These are phyloP conservation scores for Carex scoparia DNA, from an alignment of 176 grass and related monocot species.

Conservation along the genomic window DNA sequence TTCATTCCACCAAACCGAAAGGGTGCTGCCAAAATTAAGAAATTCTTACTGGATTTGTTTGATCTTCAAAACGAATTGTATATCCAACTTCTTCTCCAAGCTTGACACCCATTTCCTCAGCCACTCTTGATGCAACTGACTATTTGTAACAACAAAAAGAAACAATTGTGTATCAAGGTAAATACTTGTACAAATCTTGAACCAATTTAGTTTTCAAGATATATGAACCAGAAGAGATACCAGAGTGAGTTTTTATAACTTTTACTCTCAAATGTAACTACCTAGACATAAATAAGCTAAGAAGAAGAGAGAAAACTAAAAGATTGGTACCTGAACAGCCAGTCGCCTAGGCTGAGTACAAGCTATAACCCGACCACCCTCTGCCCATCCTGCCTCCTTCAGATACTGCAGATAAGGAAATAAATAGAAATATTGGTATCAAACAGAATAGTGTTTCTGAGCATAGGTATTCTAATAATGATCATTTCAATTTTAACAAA, in stretches of 20 bases:
- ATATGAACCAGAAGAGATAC: neutral
- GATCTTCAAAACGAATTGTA: constrained; percentile 93
- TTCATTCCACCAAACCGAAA: neutral
- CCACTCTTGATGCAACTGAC: constrained; percentile 83
- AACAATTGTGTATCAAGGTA: neutral
- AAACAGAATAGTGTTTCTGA: neutral
- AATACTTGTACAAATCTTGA: neutral
- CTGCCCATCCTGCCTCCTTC: constrained; percentile 94
- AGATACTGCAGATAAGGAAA: constrained; percentile 50
- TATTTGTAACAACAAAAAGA: constrained; percentile 41
- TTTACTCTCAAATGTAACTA: neutral
- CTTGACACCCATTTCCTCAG: constrained; percentile 82
- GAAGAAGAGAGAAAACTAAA: constrained; percentile 2
- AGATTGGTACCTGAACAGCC: constrained; percentile 70
- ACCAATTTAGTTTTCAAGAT: neutral
- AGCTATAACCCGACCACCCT: constrained; percentile 82
- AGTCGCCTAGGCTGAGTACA: constrained; percentile 95
- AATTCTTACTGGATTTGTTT: constrained; percentile 78
- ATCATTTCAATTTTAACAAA: neutral
- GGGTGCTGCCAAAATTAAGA: constrained; percentile 10
- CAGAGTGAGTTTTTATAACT: constrained; percentile 5
- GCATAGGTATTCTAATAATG: neutral
- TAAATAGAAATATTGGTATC: neutral
- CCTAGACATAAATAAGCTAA: neutral
- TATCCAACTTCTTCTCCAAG: constrained; percentile 98